These are phyloP conservation scores for Kernera saxatilis DNA, from an alignment of 345 rosid genomes.

Conservation along the genomic window DNA sequence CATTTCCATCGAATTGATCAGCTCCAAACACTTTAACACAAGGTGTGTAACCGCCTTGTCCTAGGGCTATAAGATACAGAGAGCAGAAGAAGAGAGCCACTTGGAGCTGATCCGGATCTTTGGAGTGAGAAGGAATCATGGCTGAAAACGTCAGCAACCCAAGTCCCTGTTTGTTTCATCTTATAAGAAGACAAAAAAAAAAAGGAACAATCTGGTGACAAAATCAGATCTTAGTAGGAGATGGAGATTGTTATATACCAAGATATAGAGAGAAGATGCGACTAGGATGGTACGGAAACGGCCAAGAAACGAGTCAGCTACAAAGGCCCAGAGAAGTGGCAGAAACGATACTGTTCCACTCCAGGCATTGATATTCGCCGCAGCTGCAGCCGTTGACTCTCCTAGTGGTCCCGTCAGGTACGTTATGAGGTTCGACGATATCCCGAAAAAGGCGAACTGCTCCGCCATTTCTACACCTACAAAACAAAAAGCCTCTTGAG, in stretches of 20 bases:
- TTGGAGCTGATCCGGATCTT: constrained; percentile 20
- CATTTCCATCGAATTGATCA: constrained; percentile 58
- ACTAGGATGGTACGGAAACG: constrained; percentile 50
- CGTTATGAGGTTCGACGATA: constrained; percentile 45
- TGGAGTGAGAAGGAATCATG: constrained; percentile 4
- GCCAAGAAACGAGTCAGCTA: constrained; percentile 65
- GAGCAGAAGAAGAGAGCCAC: constrained; percentile 27
- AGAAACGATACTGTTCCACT: constrained; percentile 46
- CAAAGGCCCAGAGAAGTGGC: constrained; percentile 58
- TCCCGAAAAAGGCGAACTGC: constrained; percentile 47
- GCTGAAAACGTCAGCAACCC: constrained; percentile 43
- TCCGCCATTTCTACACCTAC: constrained; percentile 47
- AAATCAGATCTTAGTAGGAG: not conserved
- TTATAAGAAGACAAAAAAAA: not conserved
- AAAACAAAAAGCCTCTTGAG: not conserved
- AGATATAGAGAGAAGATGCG: constrained; percentile 48
- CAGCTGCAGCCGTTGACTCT: constrained; percentile 55
- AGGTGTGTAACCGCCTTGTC: constrained; percentile 55
- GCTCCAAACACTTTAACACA: constrained; percentile 86
- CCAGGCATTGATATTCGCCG: constrained; percentile 56
- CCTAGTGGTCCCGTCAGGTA: constrained; percentile 66
- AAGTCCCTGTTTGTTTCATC: constrained; percentile 31
- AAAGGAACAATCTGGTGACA: too few species aligned
- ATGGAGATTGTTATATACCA: constrained; percentile 21
- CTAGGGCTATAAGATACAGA: constrained; percentile 38